Conservation (phyloP, 2,329 filamentous ascomycete genomes). For the Diplocarpon rosae region DNA sequence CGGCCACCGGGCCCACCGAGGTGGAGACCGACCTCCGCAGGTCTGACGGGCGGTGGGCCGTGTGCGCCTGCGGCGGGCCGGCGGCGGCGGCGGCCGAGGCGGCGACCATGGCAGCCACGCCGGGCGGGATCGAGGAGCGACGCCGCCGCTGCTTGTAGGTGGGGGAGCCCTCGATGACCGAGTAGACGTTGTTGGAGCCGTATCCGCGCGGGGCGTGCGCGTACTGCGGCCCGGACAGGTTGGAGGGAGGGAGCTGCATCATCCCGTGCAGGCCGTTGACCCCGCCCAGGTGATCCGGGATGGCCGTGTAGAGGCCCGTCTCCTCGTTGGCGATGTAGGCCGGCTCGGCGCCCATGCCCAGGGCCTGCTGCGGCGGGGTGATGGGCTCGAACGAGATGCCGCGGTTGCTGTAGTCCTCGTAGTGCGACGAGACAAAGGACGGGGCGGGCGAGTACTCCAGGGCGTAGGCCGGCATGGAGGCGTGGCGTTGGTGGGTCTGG, state of each 20-base stretch:
- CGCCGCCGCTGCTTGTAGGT: conserved; percentile 97
- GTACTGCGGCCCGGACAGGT: conserved; percentile 71
- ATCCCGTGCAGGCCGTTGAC: conserved; percentile 73
- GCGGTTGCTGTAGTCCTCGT: conserved; percentile 94
- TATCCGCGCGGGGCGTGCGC: conserved; percentile 58
- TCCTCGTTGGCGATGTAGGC: conserved; percentile 98
- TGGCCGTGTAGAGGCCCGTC: conserved; percentile 88
- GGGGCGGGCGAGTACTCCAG: conserved; percentile 97
- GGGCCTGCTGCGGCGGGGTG: conserved; percentile 83
- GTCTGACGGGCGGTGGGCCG: conserved; percentile 74
- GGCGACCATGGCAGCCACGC: conserved; percentile 57
- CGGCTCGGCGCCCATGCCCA: conserved; percentile 73
- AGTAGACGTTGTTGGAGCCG: conserved; percentile 71
- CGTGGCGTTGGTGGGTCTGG: conserved; percentile 80
- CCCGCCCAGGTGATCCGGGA: conserved; percentile 69
- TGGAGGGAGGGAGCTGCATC: conserved; percentile 82
- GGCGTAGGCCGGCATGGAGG: conserved; percentile 92
- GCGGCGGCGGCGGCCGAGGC: conserved; percentile 44
- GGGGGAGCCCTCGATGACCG: conserved; percentile 92
- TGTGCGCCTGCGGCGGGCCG: conserved; percentile 43
- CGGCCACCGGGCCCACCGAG: conserved; percentile 71
- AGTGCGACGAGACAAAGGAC: conserved; percentile 97
- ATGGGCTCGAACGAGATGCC: conserved; percentile 95
- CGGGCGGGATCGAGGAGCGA: conserved; percentile 82
- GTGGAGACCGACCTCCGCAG: conserved; percentile 81